Conservation (phyloP, 2,329 filamentous ascomycete genomes). For the Fusarium napiforme region DNA sequence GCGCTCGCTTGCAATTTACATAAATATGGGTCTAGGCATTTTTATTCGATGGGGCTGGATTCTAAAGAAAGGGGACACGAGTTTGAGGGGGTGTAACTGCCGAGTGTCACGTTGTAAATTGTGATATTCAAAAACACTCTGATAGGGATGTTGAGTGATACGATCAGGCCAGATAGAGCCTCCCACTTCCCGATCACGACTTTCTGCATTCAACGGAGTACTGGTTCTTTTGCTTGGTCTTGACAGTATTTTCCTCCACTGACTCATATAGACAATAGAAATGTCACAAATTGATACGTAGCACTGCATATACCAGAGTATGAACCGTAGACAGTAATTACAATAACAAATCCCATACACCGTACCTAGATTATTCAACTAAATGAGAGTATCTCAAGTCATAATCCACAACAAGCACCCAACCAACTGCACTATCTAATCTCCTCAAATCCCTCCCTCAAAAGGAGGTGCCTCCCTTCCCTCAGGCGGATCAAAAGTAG, state of each 20-base stretch:
- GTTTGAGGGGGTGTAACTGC: background rate
- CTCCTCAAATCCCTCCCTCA: background rate
- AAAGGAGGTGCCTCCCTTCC: background rate
- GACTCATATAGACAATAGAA: no score
- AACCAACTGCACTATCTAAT: no score
- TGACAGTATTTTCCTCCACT: no score
- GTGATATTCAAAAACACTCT: background rate
- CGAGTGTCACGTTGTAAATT: conserved; percentile 18
- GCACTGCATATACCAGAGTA: no score
- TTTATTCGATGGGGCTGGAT: background rate
- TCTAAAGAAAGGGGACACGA: background rate
- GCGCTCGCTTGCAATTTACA: conserved; percentile 6
- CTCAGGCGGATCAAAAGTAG: background rate
- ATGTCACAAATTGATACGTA: no score
- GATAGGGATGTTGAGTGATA: background rate
- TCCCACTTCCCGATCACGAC: background rate
- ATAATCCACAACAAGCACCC: no score
- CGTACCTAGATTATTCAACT: background rate
- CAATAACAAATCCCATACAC: background rate
- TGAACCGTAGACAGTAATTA: no score
- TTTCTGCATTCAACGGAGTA: no score
- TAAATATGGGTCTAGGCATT: background rate
- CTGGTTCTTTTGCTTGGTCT: no score
- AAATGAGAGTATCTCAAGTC: background rate
- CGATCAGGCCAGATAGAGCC: background rate